Evolutionary conservation across 257 asterid species (phyloP), one percentile per base, ranked within the genome.

Genomic region (Ballota nigra): DNA sequence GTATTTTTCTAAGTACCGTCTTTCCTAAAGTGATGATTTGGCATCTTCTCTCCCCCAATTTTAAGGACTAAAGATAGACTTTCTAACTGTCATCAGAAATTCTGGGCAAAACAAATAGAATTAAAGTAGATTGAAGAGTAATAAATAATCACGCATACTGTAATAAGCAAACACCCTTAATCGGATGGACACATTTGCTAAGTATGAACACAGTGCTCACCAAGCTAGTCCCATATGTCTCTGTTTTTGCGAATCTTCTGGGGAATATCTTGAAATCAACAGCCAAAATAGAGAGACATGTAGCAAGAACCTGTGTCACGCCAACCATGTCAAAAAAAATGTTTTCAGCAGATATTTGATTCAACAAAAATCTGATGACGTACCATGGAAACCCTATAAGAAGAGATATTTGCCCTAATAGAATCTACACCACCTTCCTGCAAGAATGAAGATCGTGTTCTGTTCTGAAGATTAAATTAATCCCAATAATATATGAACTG

Each of bases 211-310:
- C 16, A 24, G 36, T 76, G 63, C 84, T 80, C 84, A 91, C 99
- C 99, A 92, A 79, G 83, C 96, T 77, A 75, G 94, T 83, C 60
- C 98, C 99, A n/a, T 87, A 92, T 36, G 94, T 89, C 90, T 95
- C 99, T 29, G 96, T 87, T 86, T 95, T 92, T 6, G 98, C 97
- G 68, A 85, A 92, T 92, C 92, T 89, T 78, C 96, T 86, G 49
- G 99, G 99, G 81, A 92, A 95, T 77, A 95, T 88, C 81, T 84
- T 86, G 87, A 92, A 95, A 80, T 92, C 99, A 76, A 95, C 98
- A 72, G 97, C 98, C 87, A 95, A 77, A 77, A 95, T 92, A 79
- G 94, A 84, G 69, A 86, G 4, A 81, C 94, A 89, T 10, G 98
- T 88, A 73, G 40, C 63, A 72, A 95, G 85, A 93, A 92, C 85